phyloP scores from a whole-genome alignment of 768 basidiomycete species.

The Leccinum olivaceopallidum region DNA sequence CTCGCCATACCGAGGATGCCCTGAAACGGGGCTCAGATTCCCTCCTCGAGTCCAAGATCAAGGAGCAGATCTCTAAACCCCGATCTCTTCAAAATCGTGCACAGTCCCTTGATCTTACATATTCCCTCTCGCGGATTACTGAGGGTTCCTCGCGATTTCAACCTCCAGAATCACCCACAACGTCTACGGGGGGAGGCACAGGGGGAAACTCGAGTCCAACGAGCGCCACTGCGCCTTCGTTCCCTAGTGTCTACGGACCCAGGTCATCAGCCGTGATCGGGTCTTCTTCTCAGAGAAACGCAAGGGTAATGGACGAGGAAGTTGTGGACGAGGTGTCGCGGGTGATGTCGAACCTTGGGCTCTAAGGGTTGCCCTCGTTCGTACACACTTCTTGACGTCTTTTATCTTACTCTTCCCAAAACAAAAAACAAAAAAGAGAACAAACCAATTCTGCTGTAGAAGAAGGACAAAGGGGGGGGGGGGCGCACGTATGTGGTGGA shows the following conservation, averaged over 20 bases:
- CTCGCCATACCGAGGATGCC: conserved; percentile 72
- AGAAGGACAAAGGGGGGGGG: conserved; percentile 4
- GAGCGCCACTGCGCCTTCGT: conserved; percentile 74
- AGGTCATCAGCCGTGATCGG: conserved; percentile 50
- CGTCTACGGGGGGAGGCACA: conserved; percentile 68
- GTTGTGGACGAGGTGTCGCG: conserved; percentile 70
- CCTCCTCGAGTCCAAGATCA: conserved; percentile 78
- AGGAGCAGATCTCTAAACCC: conserved; percentile 73
- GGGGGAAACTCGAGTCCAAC: conserved; percentile 79
- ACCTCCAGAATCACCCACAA: conserved; percentile 80
- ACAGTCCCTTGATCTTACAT: conserved; percentile 85
- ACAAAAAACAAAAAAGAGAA: conserved; percentile 5
- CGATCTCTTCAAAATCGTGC: conserved; percentile 84
- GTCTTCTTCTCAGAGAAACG: conserved; percentile 43
- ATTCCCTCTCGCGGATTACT: conserved; percentile 79
- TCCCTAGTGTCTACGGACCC: conserved; percentile 83
- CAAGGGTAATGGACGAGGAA: conserved; percentile 49
- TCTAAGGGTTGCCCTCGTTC: conserved; percentile 37
- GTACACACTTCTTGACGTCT: conserved; percentile 11
- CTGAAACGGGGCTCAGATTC: conserved; percentile 84
- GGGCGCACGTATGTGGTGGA: conserved; percentile 13
- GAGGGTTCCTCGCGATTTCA: conserved; percentile 62
- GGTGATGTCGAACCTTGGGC: conserved; percentile 74
- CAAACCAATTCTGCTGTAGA: conserved; percentile 9
- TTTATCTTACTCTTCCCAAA: conserved; percentile 13